phyloP scores from a whole-genome alignment of 2,329 filamentous ascomycete genomes.

The Neofusicoccum parvum region DNA sequence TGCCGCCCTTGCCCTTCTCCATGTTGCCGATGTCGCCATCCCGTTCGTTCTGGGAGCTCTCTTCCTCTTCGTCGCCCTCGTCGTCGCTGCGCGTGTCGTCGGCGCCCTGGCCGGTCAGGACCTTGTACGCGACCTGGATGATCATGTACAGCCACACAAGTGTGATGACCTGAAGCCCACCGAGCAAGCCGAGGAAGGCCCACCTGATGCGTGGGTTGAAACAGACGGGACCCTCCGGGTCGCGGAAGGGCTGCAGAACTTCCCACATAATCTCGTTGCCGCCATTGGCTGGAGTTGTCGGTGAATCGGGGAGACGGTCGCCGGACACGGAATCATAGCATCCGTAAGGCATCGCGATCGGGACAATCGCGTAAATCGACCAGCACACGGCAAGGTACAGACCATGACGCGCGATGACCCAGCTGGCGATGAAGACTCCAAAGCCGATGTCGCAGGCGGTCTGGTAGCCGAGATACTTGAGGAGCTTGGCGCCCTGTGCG shows the following conservation, averaged over 20 bases:
- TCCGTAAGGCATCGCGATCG: slow-evolving; percentile 63
- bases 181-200: slow-evolving; percentile 74
- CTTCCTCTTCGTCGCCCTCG: slow-evolving; percentile 70
- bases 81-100: slow-evolving; percentile 89
- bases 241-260: slow-evolving; percentile 72
- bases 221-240: slow-evolving; percentile 74
- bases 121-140: slow-evolving; percentile 75
- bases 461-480: slow-evolving; percentile 83
- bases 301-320: neutral
- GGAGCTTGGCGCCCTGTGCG: slow-evolving; percentile 70
- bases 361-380: slow-evolving; percentile 73
- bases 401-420: slow-evolving; percentile 82
- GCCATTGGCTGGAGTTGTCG: slow-evolving; percentile 29
- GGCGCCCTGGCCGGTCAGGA: slow-evolving; percentile 73
- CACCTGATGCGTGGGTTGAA: slow-evolving; percentile 75
- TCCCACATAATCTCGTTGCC: slow-evolving; percentile 54
- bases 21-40: slow-evolving; percentile 28
- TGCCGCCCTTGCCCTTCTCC: slow-evolving; percentile 32
- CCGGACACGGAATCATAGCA: slow-evolving; percentile 63
- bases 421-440: slow-evolving; percentile 80
- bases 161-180: slow-evolving; percentile 77
- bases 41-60: slow-evolving; percentile 30
- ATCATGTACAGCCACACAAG: slow-evolving; percentile 92
- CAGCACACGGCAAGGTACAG: slow-evolving; percentile 79
- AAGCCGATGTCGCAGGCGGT: slow-evolving; percentile 80